phyloP scores from a whole-genome alignment of 2,329 filamentous ascomycete genomes.

The Sporothrix pseudoabietina region DNA sequence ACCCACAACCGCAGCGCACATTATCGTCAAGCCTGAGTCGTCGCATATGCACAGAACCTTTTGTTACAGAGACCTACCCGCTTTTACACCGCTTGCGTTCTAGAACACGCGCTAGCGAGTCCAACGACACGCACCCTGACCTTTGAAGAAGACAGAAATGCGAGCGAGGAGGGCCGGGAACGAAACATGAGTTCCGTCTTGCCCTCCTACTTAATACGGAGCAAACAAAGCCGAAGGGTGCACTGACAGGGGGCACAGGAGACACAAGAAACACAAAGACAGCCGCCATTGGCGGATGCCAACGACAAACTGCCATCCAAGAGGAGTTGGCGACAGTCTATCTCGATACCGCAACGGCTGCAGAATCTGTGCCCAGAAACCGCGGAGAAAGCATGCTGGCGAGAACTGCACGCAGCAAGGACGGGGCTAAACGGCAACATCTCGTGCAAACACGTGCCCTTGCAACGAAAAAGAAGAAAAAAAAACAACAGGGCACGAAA shows the following conservation, averaged over 20 bases:
- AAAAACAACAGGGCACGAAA: neutral
- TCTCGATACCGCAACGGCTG: constrained; percentile 1
- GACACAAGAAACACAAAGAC: neutral
- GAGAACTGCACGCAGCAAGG: neutral
- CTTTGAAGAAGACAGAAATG: neutral
- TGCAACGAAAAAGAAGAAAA: neutral
- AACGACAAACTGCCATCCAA: neutral
- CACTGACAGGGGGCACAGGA: constrained; percentile 17
- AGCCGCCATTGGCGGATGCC: neutral
- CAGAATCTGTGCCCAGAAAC: neutral
- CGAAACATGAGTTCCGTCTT: neutral
- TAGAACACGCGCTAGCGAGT: constrained; percentile 25
- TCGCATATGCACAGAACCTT: neutral
- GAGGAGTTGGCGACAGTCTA: neutral
- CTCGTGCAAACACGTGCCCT: neutral
- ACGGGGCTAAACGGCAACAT: neutral
- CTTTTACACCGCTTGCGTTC: constrained; percentile 4
- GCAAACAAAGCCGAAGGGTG: constrained; percentile 4
- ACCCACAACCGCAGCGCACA: neutral
- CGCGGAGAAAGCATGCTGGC: neutral
- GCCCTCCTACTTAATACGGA: constrained; percentile 4
- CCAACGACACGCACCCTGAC: constrained; percentile 6
- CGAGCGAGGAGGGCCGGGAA: constrained; percentile 3
- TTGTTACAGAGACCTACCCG: constrained; percentile 15
- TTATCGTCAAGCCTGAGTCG: constrained; percentile 12